Conservation (phyloP, 441 rosid species). For the Euphorbia neoarborescens region DNA sequence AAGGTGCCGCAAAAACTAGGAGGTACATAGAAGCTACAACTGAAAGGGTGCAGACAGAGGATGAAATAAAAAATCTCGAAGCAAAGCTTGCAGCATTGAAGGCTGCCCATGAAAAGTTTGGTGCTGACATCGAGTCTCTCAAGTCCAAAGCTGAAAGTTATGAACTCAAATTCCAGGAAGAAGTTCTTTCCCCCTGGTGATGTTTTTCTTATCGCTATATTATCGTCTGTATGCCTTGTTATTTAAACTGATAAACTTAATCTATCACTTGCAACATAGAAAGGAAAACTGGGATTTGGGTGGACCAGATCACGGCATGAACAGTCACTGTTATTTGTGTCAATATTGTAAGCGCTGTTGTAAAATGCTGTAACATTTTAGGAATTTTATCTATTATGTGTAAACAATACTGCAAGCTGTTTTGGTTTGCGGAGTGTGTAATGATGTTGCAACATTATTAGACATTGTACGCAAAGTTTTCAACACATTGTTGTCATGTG, state of each 20-base stretch:
- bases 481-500: not conserved
- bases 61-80: constrained; percentile 42
- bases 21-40: constrained; percentile 46
- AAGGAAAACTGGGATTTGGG: not conserved
- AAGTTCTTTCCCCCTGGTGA: constrained; percentile 54
- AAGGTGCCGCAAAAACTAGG: constrained; percentile 38
- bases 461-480: not conserved
- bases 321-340: not conserved
- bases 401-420: not conserved
- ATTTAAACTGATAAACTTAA: not conserved
- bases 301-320: constrained; percentile 5
- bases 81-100: constrained; percentile 47
- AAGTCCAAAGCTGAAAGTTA: constrained; percentile 40
- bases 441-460: constrained; percentile 11
- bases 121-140: constrained; percentile 31
- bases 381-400: constrained; percentile 13
- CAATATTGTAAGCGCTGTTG: constrained; percentile 5
- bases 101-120: constrained; percentile 28
- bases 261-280: constrained; percentile 5
- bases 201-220: not conserved
- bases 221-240: constrained; percentile 2
- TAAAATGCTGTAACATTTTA: constrained; percentile 1
- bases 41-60: constrained; percentile 24
- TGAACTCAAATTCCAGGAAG: constrained; percentile 44
- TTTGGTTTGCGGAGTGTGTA: not conserved